Evolutionary conservation across 176 grass and related monocot species (phyloP).

Genomic region (Dactylis glomerata): DNA sequence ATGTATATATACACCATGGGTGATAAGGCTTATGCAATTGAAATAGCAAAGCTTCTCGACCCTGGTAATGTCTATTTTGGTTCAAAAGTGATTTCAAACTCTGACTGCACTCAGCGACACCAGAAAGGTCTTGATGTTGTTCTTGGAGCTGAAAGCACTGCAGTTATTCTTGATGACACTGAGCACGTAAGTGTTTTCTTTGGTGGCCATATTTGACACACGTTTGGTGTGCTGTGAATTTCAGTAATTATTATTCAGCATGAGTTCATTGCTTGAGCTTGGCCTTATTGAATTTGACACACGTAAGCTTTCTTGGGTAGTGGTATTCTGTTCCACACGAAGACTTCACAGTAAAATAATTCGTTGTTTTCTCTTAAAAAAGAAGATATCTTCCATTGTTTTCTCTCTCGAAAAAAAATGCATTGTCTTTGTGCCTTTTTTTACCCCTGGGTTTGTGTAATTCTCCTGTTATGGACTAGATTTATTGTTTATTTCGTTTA

Average conservation of each 20-base stretch:
- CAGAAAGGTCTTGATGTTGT: conserved; percentile 97
- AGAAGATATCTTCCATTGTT: too few relatives aligned
- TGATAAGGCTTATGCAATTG: conserved; percentile 76
- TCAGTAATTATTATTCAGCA: background rate
- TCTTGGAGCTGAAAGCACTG: conserved; percentile 75
- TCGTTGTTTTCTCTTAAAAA: background rate
- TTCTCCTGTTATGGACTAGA: background rate
- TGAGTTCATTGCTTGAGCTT: background rate
- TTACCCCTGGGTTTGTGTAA: background rate
- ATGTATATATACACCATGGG: conserved; percentile 98
- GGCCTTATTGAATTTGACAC: background rate
- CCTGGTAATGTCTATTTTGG: conserved; percentile 75
- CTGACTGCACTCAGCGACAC: conserved; percentile 75
- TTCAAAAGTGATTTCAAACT: conserved; percentile 86
- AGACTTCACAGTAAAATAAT: background rate
- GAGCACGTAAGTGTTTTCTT: conserved; percentile 58
- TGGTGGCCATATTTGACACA: background rate
- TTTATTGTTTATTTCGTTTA: background rate
- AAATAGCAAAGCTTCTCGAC: conserved; percentile 93
- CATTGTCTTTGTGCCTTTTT: background rate
- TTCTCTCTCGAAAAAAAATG: background rate
- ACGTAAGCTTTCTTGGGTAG: background rate
- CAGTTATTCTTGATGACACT: conserved; percentile 94
- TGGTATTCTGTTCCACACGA: background rate
- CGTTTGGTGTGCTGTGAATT: background rate